Base-by-base conservation (phyloP, 2,329 filamentous ascomycete species). In the Penicillium hordei region DNA sequence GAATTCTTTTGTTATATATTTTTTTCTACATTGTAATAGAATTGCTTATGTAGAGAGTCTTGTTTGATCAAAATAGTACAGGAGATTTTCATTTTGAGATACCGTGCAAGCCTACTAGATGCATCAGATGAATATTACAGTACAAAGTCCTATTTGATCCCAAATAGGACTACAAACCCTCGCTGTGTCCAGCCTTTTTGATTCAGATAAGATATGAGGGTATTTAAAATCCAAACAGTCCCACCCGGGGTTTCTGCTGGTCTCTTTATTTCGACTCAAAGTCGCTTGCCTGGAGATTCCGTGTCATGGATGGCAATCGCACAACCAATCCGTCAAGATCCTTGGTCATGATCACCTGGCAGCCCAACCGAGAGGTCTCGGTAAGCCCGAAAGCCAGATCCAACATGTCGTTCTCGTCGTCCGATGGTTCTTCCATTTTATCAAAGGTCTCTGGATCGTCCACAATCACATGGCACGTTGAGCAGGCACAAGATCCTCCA, bases 241-340 rank as follows among this genome's bases (percentile, higher is more conserved):
- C 52, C 27, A 48, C 25, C 34, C 42, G n/a, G 49, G 48, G 53
- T 58, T 23, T 31, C 6, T 54, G 57, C n/a, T 57, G 39, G 10
- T 43, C n/a, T 60, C 58, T 67, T 66, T 76, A 78, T 68, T 78
- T 72, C 66, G 76, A 67, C 73, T 70, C 81, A 69, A 99, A 99
- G 77, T 99, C 94, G 75, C 91, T 96, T 15, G 91, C 91, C 78
- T 99, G 94, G 77, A 99, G 70, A 72, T 99, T 99, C 74, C 94
- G 84, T 64, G 94, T 97, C 92, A 97, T 97, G 38, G 86, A 87
- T 13, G 94, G 94, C 70, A 99, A 78, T 75, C 86, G 89, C 33
- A 99, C 91, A 45, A 86, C 85, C 68, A 99, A 63, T 0, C 94
- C 94, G 72, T 97, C 90, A 63, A 97, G 77, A 65, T 95, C 91